Evolutionary conservation across 768 basidiomycete genomes (phyloP), one percentile per base, ranked within the genome.

Genomic region (Mycena galericulata): DNA sequence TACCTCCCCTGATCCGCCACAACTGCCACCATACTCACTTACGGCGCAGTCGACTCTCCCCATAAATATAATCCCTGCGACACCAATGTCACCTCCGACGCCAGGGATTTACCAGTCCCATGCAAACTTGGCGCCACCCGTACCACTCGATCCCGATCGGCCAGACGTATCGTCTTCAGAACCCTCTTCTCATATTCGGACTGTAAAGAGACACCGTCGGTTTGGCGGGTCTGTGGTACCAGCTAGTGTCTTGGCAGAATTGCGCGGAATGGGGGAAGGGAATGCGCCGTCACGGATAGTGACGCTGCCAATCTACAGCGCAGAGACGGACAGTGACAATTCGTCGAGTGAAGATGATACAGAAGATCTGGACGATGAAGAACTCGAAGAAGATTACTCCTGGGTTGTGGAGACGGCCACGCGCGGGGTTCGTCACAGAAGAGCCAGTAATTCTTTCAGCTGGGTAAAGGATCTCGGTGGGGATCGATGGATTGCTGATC

Each of bases 401-500:
- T 70, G 63, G 69, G 40, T 50, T 5, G 17, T 58, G 47, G 15
- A n/a, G 43, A 49, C n/a, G 24, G 63, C 63, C 34, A 65, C 40
- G 11, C 57, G 56, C 47, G 56, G 26, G 27, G 46, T 36, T 24
- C 49, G 65, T 41, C 36, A n/a, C 34, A 7, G 24, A 32, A 9
- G 8, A 8, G n/a, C n/a, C 9, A 41, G 54, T 11, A 43, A 6
- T 22, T 66, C 69, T 41, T 29, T 65, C 3, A 20, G 26, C 46
- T 66, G 59, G 69, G 47, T 57, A 1, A 26, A 58, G 2, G 69
- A 66, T 2, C 55, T 70, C 18, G 64, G 46, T 14, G 60, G 27
- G 10, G 64, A 70, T 22, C 69, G 60, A 18, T 62, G 59, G 65
- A 45, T 70, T 27, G 60, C 59, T 18, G 69, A 70, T 49, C n/a